Conservation (phyloP, 2,329 filamentous ascomycete species). For the Colletotrichum viniferum region DNA sequence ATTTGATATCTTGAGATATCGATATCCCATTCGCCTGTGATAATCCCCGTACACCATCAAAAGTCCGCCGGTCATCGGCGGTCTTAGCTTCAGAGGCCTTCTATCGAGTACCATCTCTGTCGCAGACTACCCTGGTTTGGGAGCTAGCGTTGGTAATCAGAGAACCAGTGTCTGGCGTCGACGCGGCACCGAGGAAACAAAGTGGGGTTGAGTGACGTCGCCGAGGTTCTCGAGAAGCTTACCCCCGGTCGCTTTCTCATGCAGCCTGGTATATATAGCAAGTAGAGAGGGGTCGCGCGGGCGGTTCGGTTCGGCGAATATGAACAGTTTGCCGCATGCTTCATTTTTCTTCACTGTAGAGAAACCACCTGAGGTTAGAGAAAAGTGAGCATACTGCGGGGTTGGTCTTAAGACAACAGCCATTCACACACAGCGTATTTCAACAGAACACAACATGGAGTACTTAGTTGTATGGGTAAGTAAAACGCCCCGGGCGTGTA, state of each 20-base stretch:
- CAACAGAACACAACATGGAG: neutral
- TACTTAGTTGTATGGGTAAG: too few relatives aligned
- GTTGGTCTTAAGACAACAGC: neutral
- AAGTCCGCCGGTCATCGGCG: neutral
- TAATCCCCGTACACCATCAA: neutral
- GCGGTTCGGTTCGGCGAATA: neutral
- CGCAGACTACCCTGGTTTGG: neutral
- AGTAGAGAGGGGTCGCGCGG: neutral
- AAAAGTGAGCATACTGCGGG: neutral
- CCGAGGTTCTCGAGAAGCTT: neutral
- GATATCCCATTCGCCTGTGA: neutral
- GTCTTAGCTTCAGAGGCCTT: neutral
- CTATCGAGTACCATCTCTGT: neutral
- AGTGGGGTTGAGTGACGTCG: conserved; percentile 9
- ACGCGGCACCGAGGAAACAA: neutral
- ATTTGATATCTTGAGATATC: neutral
- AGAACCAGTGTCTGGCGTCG: neutral
- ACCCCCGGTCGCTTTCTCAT: neutral
- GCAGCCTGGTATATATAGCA: neutral
- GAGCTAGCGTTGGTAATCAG: neutral
- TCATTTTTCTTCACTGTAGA: neutral
- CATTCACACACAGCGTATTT: neutral
- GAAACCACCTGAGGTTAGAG: neutral
- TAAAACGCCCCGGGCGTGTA: too few relatives aligned
- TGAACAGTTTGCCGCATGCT: neutral